Evolutionary conservation across 352 stramenopile genomes (phyloP).

Genomic region (Phytophthora constricta): DNA sequence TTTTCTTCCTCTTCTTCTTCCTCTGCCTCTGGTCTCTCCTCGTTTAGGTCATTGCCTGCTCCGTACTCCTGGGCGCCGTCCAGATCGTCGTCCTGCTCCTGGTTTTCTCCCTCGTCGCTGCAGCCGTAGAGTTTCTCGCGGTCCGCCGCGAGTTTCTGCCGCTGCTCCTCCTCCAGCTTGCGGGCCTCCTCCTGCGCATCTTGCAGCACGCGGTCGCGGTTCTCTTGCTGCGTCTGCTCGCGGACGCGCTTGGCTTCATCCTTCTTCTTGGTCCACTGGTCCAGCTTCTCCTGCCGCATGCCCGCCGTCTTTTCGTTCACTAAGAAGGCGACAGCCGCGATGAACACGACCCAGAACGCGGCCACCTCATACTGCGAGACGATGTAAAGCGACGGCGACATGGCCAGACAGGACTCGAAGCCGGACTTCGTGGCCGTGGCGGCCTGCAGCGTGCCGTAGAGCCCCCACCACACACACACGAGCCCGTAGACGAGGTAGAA

Average conservation of each 20-base stretch:
- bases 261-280: slow-evolving; percentile 35
- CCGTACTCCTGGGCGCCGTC: slow-evolving; percentile 35
- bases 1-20: slow-evolving; percentile 22
- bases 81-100: slow-evolving; percentile 25
- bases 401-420: slow-evolving; percentile 74
- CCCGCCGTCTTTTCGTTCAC: slow-evolving; percentile 55
- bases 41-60: too few species aligned
- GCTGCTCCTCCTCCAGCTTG: slow-evolving; percentile 50
- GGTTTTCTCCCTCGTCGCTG: slow-evolving; percentile 38
- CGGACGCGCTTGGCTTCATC: slow-evolving; percentile 41
- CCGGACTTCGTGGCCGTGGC: slow-evolving; percentile 62
- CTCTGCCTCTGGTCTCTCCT: slow-evolving; percentile 2
- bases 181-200: slow-evolving; percentile 44
- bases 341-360: slow-evolving; percentile 68
- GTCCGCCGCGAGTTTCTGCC: slow-evolving; percentile 38
- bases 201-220: slow-evolving; percentile 38
- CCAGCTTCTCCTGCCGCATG: slow-evolving; percentile 49
- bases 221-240: slow-evolving; percentile 40
- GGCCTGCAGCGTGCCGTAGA: slow-evolving; percentile 69
- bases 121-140: slow-evolving; percentile 56
- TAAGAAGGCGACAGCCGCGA: slow-evolving; percentile 53
- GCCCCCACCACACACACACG: slow-evolving; percentile 69
- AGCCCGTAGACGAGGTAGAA: slow-evolving; percentile 73
- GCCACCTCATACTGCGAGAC: slow-evolving; percentile 77
- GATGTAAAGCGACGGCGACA: slow-evolving; percentile 69